Percentiles rank a stretch among this genome's conserved stretches.
Evolutionary conservation across 2,329 filamentous ascomycete genomes (phyloP).

Genomic region (Ceratocystis papillata): DNA sequence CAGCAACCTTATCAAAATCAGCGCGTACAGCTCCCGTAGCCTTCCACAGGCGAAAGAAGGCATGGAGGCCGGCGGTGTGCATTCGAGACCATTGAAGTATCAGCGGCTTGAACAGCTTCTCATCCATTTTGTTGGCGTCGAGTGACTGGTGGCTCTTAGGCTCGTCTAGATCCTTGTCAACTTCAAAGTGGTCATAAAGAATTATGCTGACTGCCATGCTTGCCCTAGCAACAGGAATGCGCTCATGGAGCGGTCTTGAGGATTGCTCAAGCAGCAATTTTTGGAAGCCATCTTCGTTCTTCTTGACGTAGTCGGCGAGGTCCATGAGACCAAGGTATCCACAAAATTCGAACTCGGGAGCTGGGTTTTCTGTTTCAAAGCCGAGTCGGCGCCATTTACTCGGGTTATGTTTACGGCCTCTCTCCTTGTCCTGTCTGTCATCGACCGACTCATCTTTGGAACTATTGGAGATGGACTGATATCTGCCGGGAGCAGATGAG

Average conservation of each 20-base stretch:
- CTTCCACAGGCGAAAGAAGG: conserved; percentile 90
- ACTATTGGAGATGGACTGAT: conserved; percentile 33
- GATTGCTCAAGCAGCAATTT: conserved; percentile 87
- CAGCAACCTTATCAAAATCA: conserved; percentile 88
- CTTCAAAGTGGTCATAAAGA: conserved; percentile 90
- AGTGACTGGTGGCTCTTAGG: conserved; percentile 61
- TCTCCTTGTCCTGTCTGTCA: conserved; percentile 37
- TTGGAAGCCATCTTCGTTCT: conserved; percentile 84
- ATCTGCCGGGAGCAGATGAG: conserved; percentile 59
- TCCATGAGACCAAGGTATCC: conserved; percentile 98
- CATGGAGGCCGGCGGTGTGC: conserved; percentile 73
- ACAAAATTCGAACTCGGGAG: conserved; percentile 69
- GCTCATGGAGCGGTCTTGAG: conserved; percentile 54
- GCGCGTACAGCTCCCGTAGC: conserved; percentile 70
- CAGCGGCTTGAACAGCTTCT: conserved; percentile 75
- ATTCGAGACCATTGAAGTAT: conserved; percentile 87
- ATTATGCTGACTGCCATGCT: conserved; percentile 80
- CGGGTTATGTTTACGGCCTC: conserved; percentile 63
- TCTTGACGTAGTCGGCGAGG: conserved; percentile 81
- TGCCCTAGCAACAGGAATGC: conserved; percentile 78
- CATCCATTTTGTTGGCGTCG: conserved; percentile 66
- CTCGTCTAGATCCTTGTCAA: conserved; percentile 77
- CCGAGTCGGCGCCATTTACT: conserved; percentile 89
- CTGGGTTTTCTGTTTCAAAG: conserved; percentile 82
- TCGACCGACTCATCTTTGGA: conserved; percentile 32